These are phyloP conservation scores for Anacardium occidentale DNA, from an alignment of 345 rosid genomes.

Conservation along the genomic window DNA sequence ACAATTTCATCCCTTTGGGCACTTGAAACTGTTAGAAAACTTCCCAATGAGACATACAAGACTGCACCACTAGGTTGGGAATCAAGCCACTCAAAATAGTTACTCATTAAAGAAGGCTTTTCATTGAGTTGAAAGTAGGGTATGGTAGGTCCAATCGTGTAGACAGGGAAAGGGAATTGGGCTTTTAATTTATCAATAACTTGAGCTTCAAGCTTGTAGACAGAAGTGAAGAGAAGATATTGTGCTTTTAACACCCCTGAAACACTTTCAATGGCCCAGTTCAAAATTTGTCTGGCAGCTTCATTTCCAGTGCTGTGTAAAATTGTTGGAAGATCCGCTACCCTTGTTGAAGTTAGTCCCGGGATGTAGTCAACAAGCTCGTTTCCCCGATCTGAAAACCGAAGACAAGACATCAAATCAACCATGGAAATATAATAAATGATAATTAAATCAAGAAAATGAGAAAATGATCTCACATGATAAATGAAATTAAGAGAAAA, in stretches of 20 bases:
- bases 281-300: background rate
- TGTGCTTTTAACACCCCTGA: constrained; percentile 17
- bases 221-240: constrained; percentile 26
- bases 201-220: constrained; percentile 28
- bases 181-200: constrained; percentile 12
- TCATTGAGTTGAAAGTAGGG: constrained; percentile 17
- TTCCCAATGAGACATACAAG: constrained; percentile 35
- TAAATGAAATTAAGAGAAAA: too few species aligned
- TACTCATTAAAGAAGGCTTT: too few species aligned
- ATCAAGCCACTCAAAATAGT: constrained; percentile 7
- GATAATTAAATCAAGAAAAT: too few species aligned
- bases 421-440: too few species aligned
- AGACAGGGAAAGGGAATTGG: constrained; percentile 11
- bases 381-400: constrained; percentile 25
- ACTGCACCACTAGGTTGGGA: constrained; percentile 29
- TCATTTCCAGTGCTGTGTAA: background rate
- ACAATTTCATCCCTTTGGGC: constrained; percentile 34
- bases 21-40: constrained; percentile 30
- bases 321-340: constrained; percentile 21
- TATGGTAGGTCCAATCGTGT: constrained; percentile 33
- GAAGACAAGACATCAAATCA: too few species aligned
- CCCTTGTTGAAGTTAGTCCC: constrained; percentile 30
- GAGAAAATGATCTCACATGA: too few species aligned
- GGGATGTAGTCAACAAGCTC: constrained; percentile 37
- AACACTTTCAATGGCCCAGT: background rate